Conservation (phyloP, 257 asterid species). For the Solanum appendiculatum region DNA sequence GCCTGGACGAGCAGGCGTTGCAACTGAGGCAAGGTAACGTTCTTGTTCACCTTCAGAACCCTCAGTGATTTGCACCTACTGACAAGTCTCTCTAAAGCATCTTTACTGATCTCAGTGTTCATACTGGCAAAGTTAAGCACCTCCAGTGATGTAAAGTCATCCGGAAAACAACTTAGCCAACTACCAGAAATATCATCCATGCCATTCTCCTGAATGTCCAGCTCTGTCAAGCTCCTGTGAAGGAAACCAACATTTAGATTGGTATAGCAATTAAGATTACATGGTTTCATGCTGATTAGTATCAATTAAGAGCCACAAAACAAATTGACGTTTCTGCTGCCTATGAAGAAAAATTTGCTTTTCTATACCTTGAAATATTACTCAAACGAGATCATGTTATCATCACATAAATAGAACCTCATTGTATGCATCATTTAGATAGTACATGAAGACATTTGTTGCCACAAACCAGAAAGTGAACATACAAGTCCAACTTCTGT, state of each 20-base stretch:
- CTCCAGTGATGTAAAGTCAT: conserved; percentile 60
- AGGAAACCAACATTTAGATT: neutral
- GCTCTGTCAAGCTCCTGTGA: conserved; percentile 81
- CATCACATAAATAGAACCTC: neutral
- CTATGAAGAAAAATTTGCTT: neutral
- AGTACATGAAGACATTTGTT: neutral
- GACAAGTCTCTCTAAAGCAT: conserved; percentile 78
- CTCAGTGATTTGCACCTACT: conserved; percentile 56
- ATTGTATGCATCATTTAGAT: neutral
- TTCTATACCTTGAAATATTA: neutral
- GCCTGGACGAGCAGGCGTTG: conserved; percentile 49
- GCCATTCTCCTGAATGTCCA: conserved; percentile 64
- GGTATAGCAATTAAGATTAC: neutral
- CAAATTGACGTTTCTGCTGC: neutral
- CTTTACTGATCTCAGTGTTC: conserved; percentile 52
- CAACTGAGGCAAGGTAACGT: conserved; percentile 43
- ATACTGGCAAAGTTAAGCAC: conserved; percentile 60
- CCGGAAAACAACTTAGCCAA: conserved; percentile 81
- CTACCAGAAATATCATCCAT: conserved; percentile 46
- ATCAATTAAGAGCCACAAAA: neutral
- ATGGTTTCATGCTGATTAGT: neutral
- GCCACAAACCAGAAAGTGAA: neutral
- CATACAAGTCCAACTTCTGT: neutral
- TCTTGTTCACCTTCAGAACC: conserved; percentile 64
- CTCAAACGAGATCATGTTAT: neutral